A percentile compares a stretch with the other conserved stretches of the same genome.
phyloP scores from a whole-genome alignment of 176 grass and related monocot genomes.

The Dendrocalamus sinicus region DNA sequence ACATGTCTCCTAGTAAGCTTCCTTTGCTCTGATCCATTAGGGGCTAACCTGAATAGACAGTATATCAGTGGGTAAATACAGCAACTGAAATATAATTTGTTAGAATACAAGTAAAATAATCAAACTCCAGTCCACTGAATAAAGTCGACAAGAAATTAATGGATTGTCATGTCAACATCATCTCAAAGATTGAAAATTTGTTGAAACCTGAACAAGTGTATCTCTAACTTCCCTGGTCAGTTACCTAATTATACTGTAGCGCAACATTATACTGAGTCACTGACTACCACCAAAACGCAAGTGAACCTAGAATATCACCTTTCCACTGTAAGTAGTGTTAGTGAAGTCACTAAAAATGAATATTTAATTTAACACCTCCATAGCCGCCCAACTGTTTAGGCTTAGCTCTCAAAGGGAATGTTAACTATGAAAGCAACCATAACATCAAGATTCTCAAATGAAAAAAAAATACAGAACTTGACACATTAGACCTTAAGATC shows the following conservation, averaged over 20 bases:
- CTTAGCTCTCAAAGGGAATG: constrained; percentile 38
- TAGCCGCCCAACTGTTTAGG: constrained; percentile 23
- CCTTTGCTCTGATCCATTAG: constrained; percentile 26
- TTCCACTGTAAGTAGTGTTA: constrained; percentile 38
- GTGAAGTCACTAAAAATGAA: constrained; percentile 15
- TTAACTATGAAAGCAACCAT: constrained; percentile 31
- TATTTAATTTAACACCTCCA: constrained; percentile 11
- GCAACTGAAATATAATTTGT: constrained; percentile 22
- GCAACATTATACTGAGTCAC: not conserved
- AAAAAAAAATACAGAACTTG: constrained; percentile 47
- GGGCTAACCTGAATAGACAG: constrained; percentile 6
- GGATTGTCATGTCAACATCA: constrained; percentile 22
- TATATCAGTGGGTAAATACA: constrained; percentile 18
- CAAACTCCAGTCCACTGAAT: constrained; percentile 8
- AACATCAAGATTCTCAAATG: constrained; percentile 37
- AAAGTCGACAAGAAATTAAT: constrained; percentile 44
- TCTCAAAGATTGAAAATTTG: constrained; percentile 27
- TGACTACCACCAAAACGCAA: not conserved
- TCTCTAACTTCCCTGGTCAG: not conserved
- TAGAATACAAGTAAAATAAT: constrained; percentile 40
- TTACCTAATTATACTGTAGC: constrained; percentile 38
- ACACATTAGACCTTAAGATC: constrained; percentile 27
- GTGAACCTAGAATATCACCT: constrained; percentile 27
- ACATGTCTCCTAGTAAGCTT: constrained; percentile 97
- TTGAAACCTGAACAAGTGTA: constrained; percentile 23